Base-by-base conservation (phyloP, 23 red algal genomes). In the Cyanidiococcus yangmingshanensis region DNA sequence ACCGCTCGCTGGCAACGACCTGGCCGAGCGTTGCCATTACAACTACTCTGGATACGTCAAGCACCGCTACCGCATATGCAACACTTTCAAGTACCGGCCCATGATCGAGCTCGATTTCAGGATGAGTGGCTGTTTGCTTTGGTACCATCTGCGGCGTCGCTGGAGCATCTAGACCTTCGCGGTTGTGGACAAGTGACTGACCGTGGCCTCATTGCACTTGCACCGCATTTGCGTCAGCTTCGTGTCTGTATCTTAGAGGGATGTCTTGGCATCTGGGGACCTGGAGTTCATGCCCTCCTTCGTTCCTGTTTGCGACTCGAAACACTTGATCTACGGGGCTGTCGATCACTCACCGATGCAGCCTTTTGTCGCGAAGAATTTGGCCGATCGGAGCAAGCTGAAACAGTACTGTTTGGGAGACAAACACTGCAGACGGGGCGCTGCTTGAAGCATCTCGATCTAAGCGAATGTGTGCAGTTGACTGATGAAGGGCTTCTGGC, bases 141-240 rank as follows among this genome's bases (percentile, higher is more conserved):
- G 12, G 21, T 30, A 2, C 63, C 63, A 35, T 12, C 63, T 7
- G 63, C 63, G 27, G 63, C n/a, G 7, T 7, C n/a, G n/a, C 12
- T 81, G 25, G 39, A 58, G 35, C 39, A 36, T 1, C 25, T 81
- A 7, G 78, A 81, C 37, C 32, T 81, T 34, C 25, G 38, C 26
- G 78, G 59, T 39, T 81, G 78, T 54, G 67, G 68, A 7, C 50
- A 27, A 0, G 30, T 81, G 0, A 68, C 78, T 2, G 78, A 81
- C 24, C 45, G 39, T 39, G 78, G 78, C 1, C 51, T 81, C 45
- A 59, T 71, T 17, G 37, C 37, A 3, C 16, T 81, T 34, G 45
- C 78, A 57, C 36, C 38, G 1, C 1, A 59, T 1, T 21, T 59
- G 7, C 38, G 45, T 2, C 32, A 25, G 27, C n/a, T 71, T 7